Evolutionary conservation across 1,284 basidiomycete genomes (phyloP), one percentile per base, ranked within the genome.

Genomic region (Cryptococcus sp.): DNA sequence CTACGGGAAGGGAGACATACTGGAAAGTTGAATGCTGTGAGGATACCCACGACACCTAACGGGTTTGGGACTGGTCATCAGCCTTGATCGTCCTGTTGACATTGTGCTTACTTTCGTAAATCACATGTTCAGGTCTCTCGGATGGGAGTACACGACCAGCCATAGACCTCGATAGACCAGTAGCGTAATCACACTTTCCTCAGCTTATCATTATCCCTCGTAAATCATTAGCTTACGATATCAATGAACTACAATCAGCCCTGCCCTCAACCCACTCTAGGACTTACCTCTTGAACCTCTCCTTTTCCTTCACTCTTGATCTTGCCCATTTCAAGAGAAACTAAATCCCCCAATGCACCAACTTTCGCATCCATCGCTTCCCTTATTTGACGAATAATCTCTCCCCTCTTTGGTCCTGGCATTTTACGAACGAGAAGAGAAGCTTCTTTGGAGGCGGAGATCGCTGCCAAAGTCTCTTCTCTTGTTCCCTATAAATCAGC

Each of bases 1-100:
- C 10, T 13, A 14, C n/a, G 22, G 18, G 23, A 13, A 22, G 24
- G 16, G 19, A 13, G 86, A 42, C 91, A 88, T 43, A 92, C 86
- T 7, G 92, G 92, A 73, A 96, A 96, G 73, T 96, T 96, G 79
- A 94, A 94, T 0, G 91, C 91, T 0, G 76, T 88, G 49, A 96
- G 78, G 9, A 97, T 87, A 3, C 84, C 91, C n/a, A 96, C 85
- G 2, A 93, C 84, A 16, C 92, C 92, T 3, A 98, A 80, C 13
- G 92, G 93, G 70, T 96, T 96, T 16, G 90, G 87, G 4, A 93
- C 89, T 83, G 50, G 7, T 14, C 19, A 23, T 53, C 45, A n/a
- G 56, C 51, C 40, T 7, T 21, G 39, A 13, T 9, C 16, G 19
- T n/a, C 10, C 2, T 43, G 21, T 39, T 19, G n/a, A 21, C 19